Base-by-base conservation (phyloP, 2,329 filamentous ascomycete species). In the Beauveria rudraprayagi region DNA sequence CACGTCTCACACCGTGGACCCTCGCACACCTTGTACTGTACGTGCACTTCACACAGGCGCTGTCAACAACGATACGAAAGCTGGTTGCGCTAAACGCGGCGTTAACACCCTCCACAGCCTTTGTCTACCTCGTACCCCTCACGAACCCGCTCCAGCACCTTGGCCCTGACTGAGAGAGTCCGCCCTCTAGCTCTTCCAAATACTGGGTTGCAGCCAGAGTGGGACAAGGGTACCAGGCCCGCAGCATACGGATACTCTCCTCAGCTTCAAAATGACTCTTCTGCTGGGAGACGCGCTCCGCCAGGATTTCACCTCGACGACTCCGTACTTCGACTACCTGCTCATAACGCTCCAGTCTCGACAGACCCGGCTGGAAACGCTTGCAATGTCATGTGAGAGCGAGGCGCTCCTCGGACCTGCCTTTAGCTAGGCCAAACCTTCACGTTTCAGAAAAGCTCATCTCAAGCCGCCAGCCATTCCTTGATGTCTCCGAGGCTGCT, bases 81-180 rank as follows among this genome's bases (percentile, higher is more conserved):
- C 41, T 44, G 48, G 34, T 40, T 53, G 28, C 48, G 57, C 57
- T 60, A 54, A 41, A 46, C 57, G 57, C 57, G 57, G 57, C 57
- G 48, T 53, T 34, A 40, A 37, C 43, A 48, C 19, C 17, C 30
- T 40, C 44, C 46, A 51, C 47, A 44, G 8, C 34, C 14, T 9
- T 10, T 51, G 24, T 22, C 17, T 7, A n/a, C 37, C 24, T n/a
- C 10, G 34, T 58, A 37, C 47, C 55, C 56, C 47, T 52, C 56
- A 44, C 10, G 1, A 58, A 22, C 41, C 55, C 55, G 24, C 55
- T 26, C 11, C 14, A 11, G 28, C 44, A 28, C 28, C 34, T 44
- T 44, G 3, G 10, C 22, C 1, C 28, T 28, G 26, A 47, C 24
- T 5, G 30, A 34, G 10, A 14, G 30, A 34, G 30, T 14, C 11